Percentiles rank a stretch among this genome's conserved stretches.
phyloP scores from a whole-genome alignment of 2,329 filamentous ascomycete species.

The Sarocladium strictum region DNA sequence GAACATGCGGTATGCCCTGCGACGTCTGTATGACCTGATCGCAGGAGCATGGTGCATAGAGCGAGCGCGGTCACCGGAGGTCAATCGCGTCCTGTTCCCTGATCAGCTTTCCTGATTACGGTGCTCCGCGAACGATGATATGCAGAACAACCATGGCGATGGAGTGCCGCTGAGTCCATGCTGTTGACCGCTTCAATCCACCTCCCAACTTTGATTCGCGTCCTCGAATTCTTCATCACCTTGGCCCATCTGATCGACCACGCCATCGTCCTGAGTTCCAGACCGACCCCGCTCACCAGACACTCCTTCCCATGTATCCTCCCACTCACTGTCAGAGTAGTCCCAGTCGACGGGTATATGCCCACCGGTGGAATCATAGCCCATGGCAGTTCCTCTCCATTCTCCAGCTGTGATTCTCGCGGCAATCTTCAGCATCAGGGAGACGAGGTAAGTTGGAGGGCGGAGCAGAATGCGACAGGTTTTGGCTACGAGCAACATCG shows the following conservation, averaged over 20 bases:
- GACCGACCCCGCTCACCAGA: neutral
- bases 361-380: conserved; percentile 31
- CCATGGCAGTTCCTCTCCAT: conserved; percentile 55
- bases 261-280: too few species aligned
- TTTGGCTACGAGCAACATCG: conserved; percentile 62
- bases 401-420: conserved; percentile 63
- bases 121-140: too few species aligned
- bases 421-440: conserved; percentile 75
- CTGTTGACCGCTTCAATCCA: neutral
- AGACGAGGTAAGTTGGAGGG: conserved; percentile 73
- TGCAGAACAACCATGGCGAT: too few species aligned
- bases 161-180: neutral
- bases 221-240: neutral
- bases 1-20: too few species aligned
- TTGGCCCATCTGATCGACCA: neutral
- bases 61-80: too few species aligned
- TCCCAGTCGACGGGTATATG: conserved; percentile 9
- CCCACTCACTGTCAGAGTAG: conserved; percentile 18
- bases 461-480: conserved; percentile 71
- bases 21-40: too few species aligned
- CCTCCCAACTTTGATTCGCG: conserved; percentile 1
- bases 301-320: conserved; percentile 22
- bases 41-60: too few species aligned
- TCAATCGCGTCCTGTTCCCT: neutral
- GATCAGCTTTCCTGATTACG: too few species aligned